Evolutionary conservation across 2,329 filamentous ascomycete species (phyloP).

Genomic region (Cadophora sp.): DNA sequence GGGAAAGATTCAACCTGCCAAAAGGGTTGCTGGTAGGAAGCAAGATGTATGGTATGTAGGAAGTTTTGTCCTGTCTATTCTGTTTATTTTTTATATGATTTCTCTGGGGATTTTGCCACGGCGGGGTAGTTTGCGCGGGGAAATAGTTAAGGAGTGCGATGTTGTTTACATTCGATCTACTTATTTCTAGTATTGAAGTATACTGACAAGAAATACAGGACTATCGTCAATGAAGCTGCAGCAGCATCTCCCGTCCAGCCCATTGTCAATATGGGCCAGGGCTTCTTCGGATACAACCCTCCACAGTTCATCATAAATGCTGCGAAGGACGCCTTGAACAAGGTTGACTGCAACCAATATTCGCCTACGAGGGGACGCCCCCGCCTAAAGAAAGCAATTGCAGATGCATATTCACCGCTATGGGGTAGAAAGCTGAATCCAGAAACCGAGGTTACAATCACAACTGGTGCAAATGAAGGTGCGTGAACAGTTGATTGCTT

Average conservation of each 20-base stretch:
- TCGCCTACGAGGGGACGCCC: conserved; percentile 94
- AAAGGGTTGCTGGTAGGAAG: conserved; percentile 58
- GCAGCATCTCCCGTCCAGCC: conserved; percentile 67
- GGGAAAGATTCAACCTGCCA: conserved; percentile 56
- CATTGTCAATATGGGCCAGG: conserved; percentile 70
- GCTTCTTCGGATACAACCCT: conserved; percentile 93
- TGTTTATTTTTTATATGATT: not conserved
- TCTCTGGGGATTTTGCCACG: not conserved
- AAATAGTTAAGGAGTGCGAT: not conserved
- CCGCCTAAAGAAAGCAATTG: conserved; percentile 89
- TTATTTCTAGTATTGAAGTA: conserved; percentile 51
- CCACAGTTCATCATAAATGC: conserved; percentile 90
- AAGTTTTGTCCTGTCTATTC: conserved; percentile 1
- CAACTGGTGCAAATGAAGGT: conserved; percentile 87
- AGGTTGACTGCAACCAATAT: conserved; percentile 98
- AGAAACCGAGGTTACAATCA: conserved; percentile 93
- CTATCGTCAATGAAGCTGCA: conserved; percentile 71
- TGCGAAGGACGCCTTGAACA: conserved; percentile 86
- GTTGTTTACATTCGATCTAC: not conserved
- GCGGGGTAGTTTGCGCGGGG: conserved; percentile 21
- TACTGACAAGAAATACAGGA: conserved; percentile 59
- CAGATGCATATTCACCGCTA: conserved; percentile 88
- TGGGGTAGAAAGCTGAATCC: conserved; percentile 85
- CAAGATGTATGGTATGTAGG: conserved; percentile 63
- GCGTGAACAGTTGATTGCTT: conserved; percentile 23